phyloP scores from a whole-genome alignment of 352 stramenopile genomes.

The Phytopythium ostracodes region DNA sequence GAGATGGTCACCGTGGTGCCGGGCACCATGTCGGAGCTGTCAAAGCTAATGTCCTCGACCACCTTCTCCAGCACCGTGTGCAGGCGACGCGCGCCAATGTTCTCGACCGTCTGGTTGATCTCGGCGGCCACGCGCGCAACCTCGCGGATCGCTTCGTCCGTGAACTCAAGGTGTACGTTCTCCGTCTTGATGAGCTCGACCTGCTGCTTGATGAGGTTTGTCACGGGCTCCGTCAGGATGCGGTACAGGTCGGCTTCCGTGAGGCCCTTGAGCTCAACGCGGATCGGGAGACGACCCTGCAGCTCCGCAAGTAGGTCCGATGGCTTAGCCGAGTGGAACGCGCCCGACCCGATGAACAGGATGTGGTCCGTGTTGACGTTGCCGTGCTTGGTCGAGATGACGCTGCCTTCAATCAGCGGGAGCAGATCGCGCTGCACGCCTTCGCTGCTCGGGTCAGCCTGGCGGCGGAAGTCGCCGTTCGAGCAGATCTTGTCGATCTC shows the following conservation, averaged over 20 bases:
- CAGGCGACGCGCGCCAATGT: slow-evolving; percentile 97
- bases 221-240: slow-evolving; percentile 99
- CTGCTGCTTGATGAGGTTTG: slow-evolving; percentile 98
- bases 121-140: slow-evolving; percentile 94
- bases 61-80: slow-evolving; percentile 98
- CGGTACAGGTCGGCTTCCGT: slow-evolving; percentile 99
- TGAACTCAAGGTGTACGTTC: slow-evolving; percentile 94
- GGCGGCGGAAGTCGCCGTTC: slow-evolving; percentile 89
- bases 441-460: slow-evolving; percentile 96
- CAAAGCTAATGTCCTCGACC: slow-evolving; percentile 98
- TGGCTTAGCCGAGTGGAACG: slow-evolving; percentile 98
- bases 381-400: slow-evolving; percentile 98
- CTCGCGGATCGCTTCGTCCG: slow-evolving; percentile 96
- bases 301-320: slow-evolving; percentile 98
- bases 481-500: slow-evolving; percentile 99
- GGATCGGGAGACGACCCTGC: slow-evolving; percentile 97
- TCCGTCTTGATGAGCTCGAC: slow-evolving; percentile 97
- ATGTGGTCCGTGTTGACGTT: slow-evolving; percentile 99
- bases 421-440: slow-evolving; percentile 98
- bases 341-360: slow-evolving; percentile 97
- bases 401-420: slow-evolving; percentile 97
- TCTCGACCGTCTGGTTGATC: slow-evolving; percentile 97
- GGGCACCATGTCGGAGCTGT: slow-evolving; percentile 91
- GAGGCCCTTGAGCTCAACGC: slow-evolving; percentile 97
- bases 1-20: slow-evolving; percentile 89